Evolutionary conservation across 805 yeast genomes (phyloP), one percentile per base, ranked within the genome.

Genomic region (Sungouiozyma intestinalis): DNA sequence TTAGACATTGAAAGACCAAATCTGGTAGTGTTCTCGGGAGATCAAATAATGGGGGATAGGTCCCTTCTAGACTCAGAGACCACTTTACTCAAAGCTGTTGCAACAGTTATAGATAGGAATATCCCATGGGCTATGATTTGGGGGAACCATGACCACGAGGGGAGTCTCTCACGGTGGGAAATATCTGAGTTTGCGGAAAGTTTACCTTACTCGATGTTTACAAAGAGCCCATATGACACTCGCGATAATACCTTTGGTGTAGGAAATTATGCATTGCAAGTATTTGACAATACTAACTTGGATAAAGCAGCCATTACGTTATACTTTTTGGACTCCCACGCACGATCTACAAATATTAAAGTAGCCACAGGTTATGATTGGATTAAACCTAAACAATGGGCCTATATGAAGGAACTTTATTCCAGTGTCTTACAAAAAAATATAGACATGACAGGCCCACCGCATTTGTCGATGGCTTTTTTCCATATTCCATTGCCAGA

Each of bases 121-220:
- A 81, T 88, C 7, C 97, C 97, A 3, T 92, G 74, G 68, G 90
- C 96, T 0, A 70, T 83, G 49, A 77, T 80, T 7, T 71, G 90
- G 67, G 98, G 98, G 0, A 92, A 92, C 59, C 98, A 92, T 58
- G 98, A 92, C 59, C 92, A 82, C 54, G 94, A 88, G 63, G 90
- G 95, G 0, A 72, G 79, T 3, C 51, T 86, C 44, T 47, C 67
- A 14, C 71, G 95, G 33, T 57, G 63, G 42, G 75, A 78, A 48
- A 54, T 86, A 35, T 81, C 87, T 76, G 54, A 67, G 2, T 54
- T 83, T 5, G 68, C 76, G 3, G 48, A 66, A 7, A 51, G 63
- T 1, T 63, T 90, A 39, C 98, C 97, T 0, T 83, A 70, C 57
- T 81, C 85, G 1, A 45, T 81, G 13, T 72, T 86, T 0, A 54